phyloP scores from a whole-genome alignment of 2,329 filamentous ascomycete genomes.

The Beauveria bassiana region DNA sequence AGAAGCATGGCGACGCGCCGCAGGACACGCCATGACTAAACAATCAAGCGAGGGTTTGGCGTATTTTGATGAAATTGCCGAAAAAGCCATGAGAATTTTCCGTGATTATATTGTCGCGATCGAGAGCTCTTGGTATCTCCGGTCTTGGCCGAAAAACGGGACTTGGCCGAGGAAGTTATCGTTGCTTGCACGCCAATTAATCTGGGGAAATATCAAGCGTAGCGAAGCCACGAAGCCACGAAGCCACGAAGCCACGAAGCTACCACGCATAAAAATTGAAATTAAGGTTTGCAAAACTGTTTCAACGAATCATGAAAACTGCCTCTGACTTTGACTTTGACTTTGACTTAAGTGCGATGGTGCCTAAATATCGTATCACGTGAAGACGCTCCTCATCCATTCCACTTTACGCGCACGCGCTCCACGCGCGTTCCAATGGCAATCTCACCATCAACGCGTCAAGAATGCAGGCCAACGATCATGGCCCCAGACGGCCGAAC shows the following conservation, averaged over 20 bases:
- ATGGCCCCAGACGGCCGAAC: neutral
- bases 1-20: neutral
- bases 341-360: neutral
- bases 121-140: too few relatives aligned
- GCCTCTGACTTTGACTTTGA: neutral
- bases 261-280: neutral
- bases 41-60: too few relatives aligned
- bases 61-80: too few relatives aligned
- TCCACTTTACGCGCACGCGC: conserved; percentile 2
- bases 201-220: too few relatives aligned
- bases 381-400: conserved; percentile 3
- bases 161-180: neutral
- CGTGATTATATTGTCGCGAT: too few relatives aligned
- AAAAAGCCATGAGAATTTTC: too few relatives aligned
- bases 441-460: neutral
- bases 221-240: too few relatives aligned
- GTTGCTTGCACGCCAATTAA: neutral
- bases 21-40: neutral
- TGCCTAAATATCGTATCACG: conserved; percentile 4
- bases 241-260: too few relatives aligned
- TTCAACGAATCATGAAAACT: neutral
- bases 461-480: neutral
- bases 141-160: too few relatives aligned
- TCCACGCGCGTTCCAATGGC: neutral
- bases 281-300: neutral